Conservation (phyloP, 495 filamentous ascomycete species). For the Aspergillus bertholletiae region DNA sequence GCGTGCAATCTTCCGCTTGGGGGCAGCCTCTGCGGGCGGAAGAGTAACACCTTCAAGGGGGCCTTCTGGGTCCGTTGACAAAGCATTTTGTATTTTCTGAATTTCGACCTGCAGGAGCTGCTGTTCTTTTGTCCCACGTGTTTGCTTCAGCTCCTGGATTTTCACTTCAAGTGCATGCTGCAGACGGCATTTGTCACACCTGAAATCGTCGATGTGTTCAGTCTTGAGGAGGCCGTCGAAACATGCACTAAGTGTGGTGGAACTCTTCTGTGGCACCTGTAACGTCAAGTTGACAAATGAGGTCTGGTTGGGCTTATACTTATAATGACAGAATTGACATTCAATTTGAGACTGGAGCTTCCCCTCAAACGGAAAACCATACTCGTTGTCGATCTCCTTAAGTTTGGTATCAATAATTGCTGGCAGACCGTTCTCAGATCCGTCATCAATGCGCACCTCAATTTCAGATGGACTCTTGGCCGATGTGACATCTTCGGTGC, state of each 20-base stretch:
- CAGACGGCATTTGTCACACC: slow-evolving; percentile 89
- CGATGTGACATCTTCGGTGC: slow-evolving; percentile 10
- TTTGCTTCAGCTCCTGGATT: slow-evolving; percentile 45
- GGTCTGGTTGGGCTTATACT: slow-evolving; percentile 75
- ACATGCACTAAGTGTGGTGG: slow-evolving; percentile 66
- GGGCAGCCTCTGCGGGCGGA: slow-evolving; percentile 68
- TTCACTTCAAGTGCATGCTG: slow-evolving; percentile 63
- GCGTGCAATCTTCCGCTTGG: slow-evolving; percentile 78
- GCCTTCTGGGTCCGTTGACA: slow-evolving; percentile 75
- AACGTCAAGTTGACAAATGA: slow-evolving; percentile 90
- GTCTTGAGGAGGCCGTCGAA: slow-evolving; percentile 93
- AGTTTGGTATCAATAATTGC: slow-evolving; percentile 43
- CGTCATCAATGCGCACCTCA: slow-evolving; percentile 42
- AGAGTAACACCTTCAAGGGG: slow-evolving; percentile 66
- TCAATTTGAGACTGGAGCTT: slow-evolving; percentile 88
- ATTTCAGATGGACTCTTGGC: slow-evolving; percentile 28
- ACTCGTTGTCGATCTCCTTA: slow-evolving; percentile 51
- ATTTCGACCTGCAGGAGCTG: slow-evolving; percentile 54
- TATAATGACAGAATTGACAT: slow-evolving; percentile 84
- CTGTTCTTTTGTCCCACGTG: slow-evolving; percentile 43
- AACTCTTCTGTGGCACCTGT: slow-evolving; percentile 77
- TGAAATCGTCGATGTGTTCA: slow-evolving; percentile 95
- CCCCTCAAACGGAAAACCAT: slow-evolving; percentile 84
- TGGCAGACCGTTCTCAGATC: slow-evolving; percentile 34
- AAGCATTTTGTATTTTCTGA: slow-evolving; percentile 51